phyloP scores from a whole-genome alignment of 2,329 filamentous ascomycete species.

The Fusarium sp. region DNA sequence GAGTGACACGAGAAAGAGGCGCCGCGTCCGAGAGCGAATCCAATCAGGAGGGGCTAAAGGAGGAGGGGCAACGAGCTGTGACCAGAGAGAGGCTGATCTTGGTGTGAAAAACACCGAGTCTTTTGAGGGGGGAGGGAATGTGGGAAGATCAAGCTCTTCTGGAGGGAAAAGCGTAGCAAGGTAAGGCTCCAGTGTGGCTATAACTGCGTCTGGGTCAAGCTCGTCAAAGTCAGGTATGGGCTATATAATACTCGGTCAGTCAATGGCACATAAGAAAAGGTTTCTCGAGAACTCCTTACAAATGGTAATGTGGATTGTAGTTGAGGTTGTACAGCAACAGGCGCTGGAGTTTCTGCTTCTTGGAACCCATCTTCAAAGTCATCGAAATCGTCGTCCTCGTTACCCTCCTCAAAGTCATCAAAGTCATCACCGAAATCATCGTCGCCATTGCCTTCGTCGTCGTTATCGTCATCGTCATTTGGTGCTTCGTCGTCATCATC shows the following conservation, averaged over 20 bases:
- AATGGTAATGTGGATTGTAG: conserved; percentile 60
- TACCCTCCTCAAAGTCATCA: conserved; percentile 73
- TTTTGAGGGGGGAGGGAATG: conserved; percentile 64
- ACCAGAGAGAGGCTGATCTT: conserved; percentile 92
- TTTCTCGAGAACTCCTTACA: conserved; percentile 52
- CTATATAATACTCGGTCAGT: conserved; percentile 56
- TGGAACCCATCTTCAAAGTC: conserved; percentile 82
- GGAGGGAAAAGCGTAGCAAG: conserved; percentile 75
- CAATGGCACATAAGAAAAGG: neutral
- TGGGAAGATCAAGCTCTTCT: conserved; percentile 64
- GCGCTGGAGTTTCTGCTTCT: conserved; percentile 58
- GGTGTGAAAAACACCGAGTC: conserved; percentile 83
- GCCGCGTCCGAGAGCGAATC: conserved; percentile 94
- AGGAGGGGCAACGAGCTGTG: conserved; percentile 93
- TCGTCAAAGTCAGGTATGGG: conserved; percentile 76
- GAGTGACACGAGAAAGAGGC: conserved; percentile 93
- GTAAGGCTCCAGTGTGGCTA: conserved; percentile 73
- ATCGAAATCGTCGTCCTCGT: conserved; percentile 69
- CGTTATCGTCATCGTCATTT: conserved; percentile 27
- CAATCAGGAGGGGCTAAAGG: conserved; percentile 96
- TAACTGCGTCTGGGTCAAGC: conserved; percentile 71
- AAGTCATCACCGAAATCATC: conserved; percentile 71
- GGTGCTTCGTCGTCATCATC: conserved; percentile 17
- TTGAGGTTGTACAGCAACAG: conserved; percentile 47
- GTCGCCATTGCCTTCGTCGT: conserved; percentile 49